Percentiles rank a stretch among this genome's conserved stretches.
Evolutionary conservation across 495 filamentous ascomycete genomes (phyloP).

Genomic region (Tuber aestivum): DNA sequence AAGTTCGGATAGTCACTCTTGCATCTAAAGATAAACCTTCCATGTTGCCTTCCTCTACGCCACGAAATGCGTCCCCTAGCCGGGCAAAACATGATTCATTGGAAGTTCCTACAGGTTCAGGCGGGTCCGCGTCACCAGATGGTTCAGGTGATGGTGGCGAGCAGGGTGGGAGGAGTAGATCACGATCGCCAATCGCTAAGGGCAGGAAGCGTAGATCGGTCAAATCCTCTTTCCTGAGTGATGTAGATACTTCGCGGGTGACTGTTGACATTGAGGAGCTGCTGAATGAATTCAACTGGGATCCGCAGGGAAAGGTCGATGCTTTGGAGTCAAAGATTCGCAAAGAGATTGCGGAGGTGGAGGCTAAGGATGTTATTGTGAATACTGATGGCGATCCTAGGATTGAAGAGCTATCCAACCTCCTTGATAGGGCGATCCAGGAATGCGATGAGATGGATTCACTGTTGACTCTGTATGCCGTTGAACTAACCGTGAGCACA

Average conservation of each 20-base stretch:
- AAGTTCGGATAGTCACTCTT: slow-evolving; percentile 25
- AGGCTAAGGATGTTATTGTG: slow-evolving; percentile 87
- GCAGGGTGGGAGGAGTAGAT: slow-evolving; percentile 24
- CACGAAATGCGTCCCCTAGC: slow-evolving; percentile 20
- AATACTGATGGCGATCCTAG: slow-evolving; percentile 85
- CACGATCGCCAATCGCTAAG: slow-evolving; percentile 45
- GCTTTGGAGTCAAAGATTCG: slow-evolving; percentile 75
- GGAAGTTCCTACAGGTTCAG: slow-evolving; percentile 18
- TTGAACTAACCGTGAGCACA: slow-evolving; percentile 75
- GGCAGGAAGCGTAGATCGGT: slow-evolving; percentile 61
- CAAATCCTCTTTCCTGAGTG: slow-evolving; percentile 52
- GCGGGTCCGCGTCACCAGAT: slow-evolving; percentile 19
- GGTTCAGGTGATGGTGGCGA: slow-evolving; percentile 21
- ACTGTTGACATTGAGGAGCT: slow-evolving; percentile 65
- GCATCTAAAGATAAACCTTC: slow-evolving; percentile 33
- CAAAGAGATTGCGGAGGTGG: slow-evolving; percentile 78
- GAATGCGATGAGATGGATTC: slow-evolving; percentile 96
- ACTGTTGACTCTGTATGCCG: slow-evolving; percentile 83
- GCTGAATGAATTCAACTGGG: slow-evolving; percentile 86
- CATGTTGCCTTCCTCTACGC: slow-evolving; percentile 1
- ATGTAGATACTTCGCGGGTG: slow-evolving; percentile 39
- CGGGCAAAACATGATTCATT: slow-evolving; percentile 27
- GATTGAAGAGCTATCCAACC: slow-evolving; percentile 69
- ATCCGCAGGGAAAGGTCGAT: slow-evolving; percentile 71
- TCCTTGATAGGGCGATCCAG: slow-evolving; percentile 79